phyloP scores from a whole-genome alignment of 495 filamentous ascomycete genomes.

The Penicillium lividum region DNA sequence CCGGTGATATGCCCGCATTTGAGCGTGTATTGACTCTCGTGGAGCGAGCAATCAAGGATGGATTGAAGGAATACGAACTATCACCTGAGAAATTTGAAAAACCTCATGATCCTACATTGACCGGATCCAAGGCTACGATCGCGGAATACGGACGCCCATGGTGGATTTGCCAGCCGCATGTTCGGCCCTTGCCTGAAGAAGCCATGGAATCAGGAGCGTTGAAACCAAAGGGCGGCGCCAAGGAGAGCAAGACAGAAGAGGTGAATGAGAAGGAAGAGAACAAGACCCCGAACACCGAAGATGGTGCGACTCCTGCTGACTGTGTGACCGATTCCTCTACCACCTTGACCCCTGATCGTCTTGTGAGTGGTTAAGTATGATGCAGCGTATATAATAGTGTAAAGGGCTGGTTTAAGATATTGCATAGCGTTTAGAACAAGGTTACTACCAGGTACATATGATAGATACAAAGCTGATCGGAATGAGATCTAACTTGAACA shows the following conservation, averaged over 20 bases:
- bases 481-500: too few relatives aligned
- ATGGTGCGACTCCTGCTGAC: slow-evolving; percentile 15
- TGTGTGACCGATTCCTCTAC: slow-evolving; percentile 17
- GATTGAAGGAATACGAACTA: slow-evolving; percentile 70
- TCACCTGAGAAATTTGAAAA: slow-evolving; percentile 57
- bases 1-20: slow-evolving; percentile 67
- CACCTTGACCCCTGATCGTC: slow-evolving; percentile 33
- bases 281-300: slow-evolving; percentile 18
- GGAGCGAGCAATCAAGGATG: slow-evolving; percentile 69
- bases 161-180: slow-evolving; percentile 92
- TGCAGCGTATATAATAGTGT: background rate
- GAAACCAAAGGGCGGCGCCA: slow-evolving; percentile 58
- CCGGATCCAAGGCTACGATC: slow-evolving; percentile 65
- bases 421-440: background rate
- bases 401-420: background rate
- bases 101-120: slow-evolving; percentile 36
- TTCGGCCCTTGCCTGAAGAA: slow-evolving; percentile 85
- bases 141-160: slow-evolving; percentile 74
- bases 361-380: slow-evolving; percentile 37
- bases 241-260: slow-evolving; percentile 30
- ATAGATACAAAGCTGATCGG: too few relatives aligned
- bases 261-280: slow-evolving; percentile 9
- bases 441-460: background rate
- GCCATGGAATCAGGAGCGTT: slow-evolving; percentile 80
- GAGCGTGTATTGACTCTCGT: slow-evolving; percentile 69